A percentile compares a stretch with the other conserved stretches of the same genome.
These are phyloP conservation scores for Spinacia oleracea DNA, from an alignment of 179 eudicot species.

Conservation along the genomic window DNA sequence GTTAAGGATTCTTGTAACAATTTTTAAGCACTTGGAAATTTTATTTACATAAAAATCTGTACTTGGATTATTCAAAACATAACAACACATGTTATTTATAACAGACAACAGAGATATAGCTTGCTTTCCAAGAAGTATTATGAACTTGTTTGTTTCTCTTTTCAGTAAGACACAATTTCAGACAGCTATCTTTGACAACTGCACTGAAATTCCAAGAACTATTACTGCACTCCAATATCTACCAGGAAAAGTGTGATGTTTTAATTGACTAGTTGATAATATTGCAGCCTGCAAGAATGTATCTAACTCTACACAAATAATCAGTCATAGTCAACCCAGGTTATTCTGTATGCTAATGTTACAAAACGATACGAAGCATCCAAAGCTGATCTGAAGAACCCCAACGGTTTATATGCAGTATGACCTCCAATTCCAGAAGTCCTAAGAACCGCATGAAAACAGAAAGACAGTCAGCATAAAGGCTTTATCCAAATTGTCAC, in stretches of 20 bases:
- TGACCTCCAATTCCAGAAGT: slow-evolving; percentile 64
- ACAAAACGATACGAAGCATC: slow-evolving; percentile 79
- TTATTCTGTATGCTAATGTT: neutral
- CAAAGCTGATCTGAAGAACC: slow-evolving; percentile 89
- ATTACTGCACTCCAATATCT: neutral
- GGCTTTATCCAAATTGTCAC: neutral
- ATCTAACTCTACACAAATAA: neutral
- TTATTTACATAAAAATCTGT: neutral
- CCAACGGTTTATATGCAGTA: slow-evolving; percentile 74
- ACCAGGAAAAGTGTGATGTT: neutral
- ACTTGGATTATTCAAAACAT: neutral
- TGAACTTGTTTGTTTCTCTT: neutral
- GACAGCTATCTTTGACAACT: neutral
- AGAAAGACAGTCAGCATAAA: slow-evolving; percentile 6
- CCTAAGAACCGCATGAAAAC: slow-evolving; percentile 53
- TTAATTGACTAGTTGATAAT: neutral
- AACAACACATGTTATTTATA: neutral
- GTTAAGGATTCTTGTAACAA: slow-evolving; percentile 52
- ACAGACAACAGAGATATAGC: neutral
- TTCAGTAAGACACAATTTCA: neutral
- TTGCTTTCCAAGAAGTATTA: neutral
- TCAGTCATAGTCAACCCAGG: neutral
- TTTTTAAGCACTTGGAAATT: neutral
- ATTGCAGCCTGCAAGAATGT: neutral
- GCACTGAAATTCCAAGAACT: neutral